Evolutionary conservation across 2,329 filamentous ascomycete species (phyloP).

Genomic region (Amauroascus niger): DNA sequence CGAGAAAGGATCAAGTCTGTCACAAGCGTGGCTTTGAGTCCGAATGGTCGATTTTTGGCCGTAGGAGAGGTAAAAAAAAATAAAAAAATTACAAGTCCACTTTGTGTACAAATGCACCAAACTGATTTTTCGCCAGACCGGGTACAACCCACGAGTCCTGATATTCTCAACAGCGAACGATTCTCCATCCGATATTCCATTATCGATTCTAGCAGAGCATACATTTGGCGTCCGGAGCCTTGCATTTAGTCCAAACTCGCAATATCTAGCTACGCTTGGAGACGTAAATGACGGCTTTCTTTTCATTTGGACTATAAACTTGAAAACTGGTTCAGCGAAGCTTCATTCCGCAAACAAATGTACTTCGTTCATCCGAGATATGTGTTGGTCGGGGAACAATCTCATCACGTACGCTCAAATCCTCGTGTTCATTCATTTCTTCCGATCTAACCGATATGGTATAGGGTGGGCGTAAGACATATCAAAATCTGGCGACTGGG

Average conservation of each 20-base stretch:
- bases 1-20: constrained; percentile 90
- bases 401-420: constrained; percentile 58
- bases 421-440: not conserved
- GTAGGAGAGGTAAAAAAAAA: constrained; percentile 67
- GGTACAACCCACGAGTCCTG: constrained; percentile 81
- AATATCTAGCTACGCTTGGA: constrained; percentile 78
- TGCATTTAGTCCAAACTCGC: constrained; percentile 79
- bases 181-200: constrained; percentile 65
- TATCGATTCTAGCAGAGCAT: constrained; percentile 82
- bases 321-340: constrained; percentile 68
- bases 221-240: constrained; percentile 79
- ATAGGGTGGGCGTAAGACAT: constrained; percentile 66
- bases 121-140: constrained; percentile 48
- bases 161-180: constrained; percentile 75
- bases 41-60: constrained; percentile 76
- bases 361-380: constrained; percentile 72
- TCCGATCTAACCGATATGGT: not conserved
- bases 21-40: constrained; percentile 79
- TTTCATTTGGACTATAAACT: constrained; percentile 79
- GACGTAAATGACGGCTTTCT: constrained; percentile 87
- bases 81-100: no score
- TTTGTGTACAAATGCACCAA: no score
- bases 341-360: constrained; percentile 85
- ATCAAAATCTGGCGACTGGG: constrained; percentile 89
- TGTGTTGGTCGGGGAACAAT: constrained; percentile 79